Conservation (phyloP, 2,329 filamentous ascomycete genomes). For the Bipolaris zeicola region DNA sequence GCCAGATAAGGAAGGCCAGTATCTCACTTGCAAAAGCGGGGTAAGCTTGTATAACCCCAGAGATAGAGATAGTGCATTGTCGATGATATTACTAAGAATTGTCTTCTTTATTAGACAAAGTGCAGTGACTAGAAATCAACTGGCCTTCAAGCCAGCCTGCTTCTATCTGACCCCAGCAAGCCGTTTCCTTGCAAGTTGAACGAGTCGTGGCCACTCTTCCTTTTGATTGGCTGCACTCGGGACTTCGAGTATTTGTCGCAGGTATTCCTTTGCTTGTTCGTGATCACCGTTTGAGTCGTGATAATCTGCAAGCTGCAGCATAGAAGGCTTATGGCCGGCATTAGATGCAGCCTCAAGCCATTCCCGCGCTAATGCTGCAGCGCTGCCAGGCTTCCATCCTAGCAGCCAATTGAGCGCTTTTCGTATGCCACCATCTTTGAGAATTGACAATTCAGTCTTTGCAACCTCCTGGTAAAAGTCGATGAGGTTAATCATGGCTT, state of each 20-base stretch:
- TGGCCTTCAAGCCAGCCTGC: neutral
- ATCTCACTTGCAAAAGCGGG: constrained; percentile 18
- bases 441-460: constrained; percentile 11
- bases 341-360: constrained; percentile 40
- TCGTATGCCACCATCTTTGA: constrained; percentile 17
- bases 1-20: constrained; percentile 21
- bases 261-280: constrained; percentile 20
- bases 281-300: constrained; percentile 19
- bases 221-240: constrained; percentile 16
- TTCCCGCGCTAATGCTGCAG: constrained; percentile 31
- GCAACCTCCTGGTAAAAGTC: constrained; percentile 50
- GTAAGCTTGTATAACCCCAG: constrained; percentile 21
- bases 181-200: constrained; percentile 28
- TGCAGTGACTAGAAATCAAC: neutral
- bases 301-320: constrained; percentile 33
- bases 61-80: constrained; percentile 15
- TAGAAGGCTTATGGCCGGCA: constrained; percentile 37
- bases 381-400: constrained; percentile 22
- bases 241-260: constrained; percentile 24
- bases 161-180: constrained; percentile 19
- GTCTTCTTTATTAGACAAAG: neutral
- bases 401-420: constrained; percentile 34
- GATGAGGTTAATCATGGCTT: constrained; percentile 48
- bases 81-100: constrained; percentile 8
- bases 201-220: constrained; percentile 37